A percentile compares a stretch with the other conserved stretches of the same genome.
Conservation (phyloP, 805 yeast species). For the Candida pseudofarinosa region DNA sequence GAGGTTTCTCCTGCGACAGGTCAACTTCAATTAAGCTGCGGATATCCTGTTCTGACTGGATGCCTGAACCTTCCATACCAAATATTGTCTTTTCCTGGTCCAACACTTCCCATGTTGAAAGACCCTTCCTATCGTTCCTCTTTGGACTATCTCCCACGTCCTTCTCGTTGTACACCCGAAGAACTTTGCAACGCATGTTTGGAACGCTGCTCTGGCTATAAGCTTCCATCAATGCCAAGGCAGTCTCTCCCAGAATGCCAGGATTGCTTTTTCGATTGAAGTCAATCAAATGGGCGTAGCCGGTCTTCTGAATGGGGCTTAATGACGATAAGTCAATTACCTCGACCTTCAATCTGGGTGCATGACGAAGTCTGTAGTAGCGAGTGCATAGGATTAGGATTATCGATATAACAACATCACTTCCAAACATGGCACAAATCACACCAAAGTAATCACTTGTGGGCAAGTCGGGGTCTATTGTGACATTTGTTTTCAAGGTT, state of each 20-base stretch:
- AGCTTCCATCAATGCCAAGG: conserved; percentile 15
- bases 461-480: background rate
- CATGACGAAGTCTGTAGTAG: conserved; percentile 7
- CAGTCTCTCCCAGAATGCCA: conserved; percentile 16
- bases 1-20: conserved; percentile 6
- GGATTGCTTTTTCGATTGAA: conserved; percentile 13
- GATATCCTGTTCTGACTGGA: conserved; percentile 4
- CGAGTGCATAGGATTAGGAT: conserved; percentile 2
- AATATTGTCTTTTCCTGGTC: conserved; percentile 1
- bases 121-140: conserved; percentile 1
- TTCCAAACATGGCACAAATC: conserved; percentile 2
- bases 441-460: background rate
- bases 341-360: conserved; percentile 10
- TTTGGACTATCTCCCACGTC: conserved; percentile 1
- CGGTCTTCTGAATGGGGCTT: conserved; percentile 13
- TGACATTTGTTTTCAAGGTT: conserved; percentile 3
- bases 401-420: conserved; percentile 1
- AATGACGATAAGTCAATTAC: conserved; percentile 10
- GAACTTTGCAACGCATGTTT: conserved; percentile 12
- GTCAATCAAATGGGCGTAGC: conserved; percentile 15
- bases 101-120: conserved; percentile 2
- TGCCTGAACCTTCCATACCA: background rate
- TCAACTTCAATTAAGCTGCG: conserved; percentile 4
- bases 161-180: conserved; percentile 12
- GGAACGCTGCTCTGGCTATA: conserved; percentile 9